Percentiles rank a stretch among this genome's conserved stretches.
Conservation (phyloP, 192 early-diverging fungal species). For the Irineochytrium annulatum region DNA sequence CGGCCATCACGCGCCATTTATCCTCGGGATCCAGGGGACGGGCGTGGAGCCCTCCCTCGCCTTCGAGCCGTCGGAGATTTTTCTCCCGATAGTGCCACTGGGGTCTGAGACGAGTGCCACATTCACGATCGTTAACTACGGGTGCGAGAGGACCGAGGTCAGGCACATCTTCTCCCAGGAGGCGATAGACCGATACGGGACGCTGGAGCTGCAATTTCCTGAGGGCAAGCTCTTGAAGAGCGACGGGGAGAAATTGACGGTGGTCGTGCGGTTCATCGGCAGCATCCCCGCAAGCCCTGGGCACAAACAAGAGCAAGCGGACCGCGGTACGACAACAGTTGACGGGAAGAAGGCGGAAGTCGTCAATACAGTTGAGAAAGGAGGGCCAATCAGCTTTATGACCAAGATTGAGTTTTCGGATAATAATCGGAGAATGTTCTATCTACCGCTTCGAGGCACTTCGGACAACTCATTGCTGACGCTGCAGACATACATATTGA, state of each 20-base stretch:
- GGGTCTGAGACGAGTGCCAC: slow-evolving; percentile 26
- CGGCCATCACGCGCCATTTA: slow-evolving; percentile 32
- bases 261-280: slow-evolving; percentile 30
- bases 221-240: slow-evolving; percentile 49
- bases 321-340: background rate
- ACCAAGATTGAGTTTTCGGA: slow-evolving; percentile 38
- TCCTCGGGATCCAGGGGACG: slow-evolving; percentile 29
- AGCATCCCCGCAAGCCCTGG: background rate
- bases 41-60: slow-evolving; percentile 46
- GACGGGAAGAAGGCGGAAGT: slow-evolving; percentile 3
- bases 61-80: slow-evolving; percentile 50
- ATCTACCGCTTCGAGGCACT: slow-evolving; percentile 45
- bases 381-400: slow-evolving; percentile 41
- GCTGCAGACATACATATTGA: slow-evolving; percentile 27
- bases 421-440: slow-evolving; percentile 26
- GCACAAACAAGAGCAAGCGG: background rate
- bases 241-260: slow-evolving; percentile 44
- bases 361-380: slow-evolving; percentile 6
- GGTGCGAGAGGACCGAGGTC: slow-evolving; percentile 50
- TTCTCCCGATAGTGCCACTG: slow-evolving; percentile 37
- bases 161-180: slow-evolving; percentile 24
- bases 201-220: slow-evolving; percentile 42
- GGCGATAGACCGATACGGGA: slow-evolving; percentile 12
- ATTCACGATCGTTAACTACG: slow-evolving; percentile 48
- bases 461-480: slow-evolving; percentile 32